Evolutionary conservation across 2,329 filamentous ascomycete species (phyloP).

Genomic region (Fusarium beomiforme): DNA sequence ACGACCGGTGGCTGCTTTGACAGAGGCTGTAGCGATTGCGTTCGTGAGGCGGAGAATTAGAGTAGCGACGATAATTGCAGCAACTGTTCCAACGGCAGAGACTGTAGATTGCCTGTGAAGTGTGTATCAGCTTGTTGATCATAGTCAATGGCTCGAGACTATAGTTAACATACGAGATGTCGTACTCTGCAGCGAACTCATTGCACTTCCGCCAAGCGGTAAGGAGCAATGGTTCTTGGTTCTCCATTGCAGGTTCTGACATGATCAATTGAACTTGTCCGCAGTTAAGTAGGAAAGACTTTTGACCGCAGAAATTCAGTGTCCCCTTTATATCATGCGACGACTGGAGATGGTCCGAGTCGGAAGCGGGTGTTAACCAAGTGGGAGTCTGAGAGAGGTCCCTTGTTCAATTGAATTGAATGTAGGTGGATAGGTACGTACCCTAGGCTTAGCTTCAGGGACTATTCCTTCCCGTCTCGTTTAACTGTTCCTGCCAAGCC

Average conservation of each 20-base stretch:
- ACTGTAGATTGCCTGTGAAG: conserved; percentile 39
- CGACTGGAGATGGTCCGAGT: conserved; percentile 4
- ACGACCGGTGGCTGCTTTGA: conserved; percentile 47
- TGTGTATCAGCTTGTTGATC: background rate
- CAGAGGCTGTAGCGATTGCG: conserved; percentile 32
- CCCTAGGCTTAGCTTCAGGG: background rate
- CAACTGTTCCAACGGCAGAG: conserved; percentile 43
- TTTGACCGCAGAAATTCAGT: background rate
- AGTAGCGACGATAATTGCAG: conserved; percentile 46
- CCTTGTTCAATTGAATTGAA: background rate
- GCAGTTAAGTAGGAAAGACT: background rate
- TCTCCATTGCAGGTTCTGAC: conserved; percentile 24
- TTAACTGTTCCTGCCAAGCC: conserved; percentile 35
- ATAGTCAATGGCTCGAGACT: conserved; percentile 7
- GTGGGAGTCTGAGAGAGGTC: conserved; percentile 12
- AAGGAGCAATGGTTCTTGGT: conserved; percentile 30
- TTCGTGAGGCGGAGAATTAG: conserved; percentile 45
- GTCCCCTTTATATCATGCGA: conserved; percentile 33
- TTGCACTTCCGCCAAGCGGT: conserved; percentile 32
- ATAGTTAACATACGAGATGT: conserved; percentile 42
- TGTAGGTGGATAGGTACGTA: conserved; percentile 13
- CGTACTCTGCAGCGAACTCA: conserved; percentile 35
- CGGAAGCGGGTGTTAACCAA: conserved; percentile 18
- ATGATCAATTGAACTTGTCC: background rate
- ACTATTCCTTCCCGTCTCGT: background rate